These are phyloP conservation scores for Choricystis sp. DNA, from an alignment of 139 green algal species.

Conservation along the genomic window DNA sequence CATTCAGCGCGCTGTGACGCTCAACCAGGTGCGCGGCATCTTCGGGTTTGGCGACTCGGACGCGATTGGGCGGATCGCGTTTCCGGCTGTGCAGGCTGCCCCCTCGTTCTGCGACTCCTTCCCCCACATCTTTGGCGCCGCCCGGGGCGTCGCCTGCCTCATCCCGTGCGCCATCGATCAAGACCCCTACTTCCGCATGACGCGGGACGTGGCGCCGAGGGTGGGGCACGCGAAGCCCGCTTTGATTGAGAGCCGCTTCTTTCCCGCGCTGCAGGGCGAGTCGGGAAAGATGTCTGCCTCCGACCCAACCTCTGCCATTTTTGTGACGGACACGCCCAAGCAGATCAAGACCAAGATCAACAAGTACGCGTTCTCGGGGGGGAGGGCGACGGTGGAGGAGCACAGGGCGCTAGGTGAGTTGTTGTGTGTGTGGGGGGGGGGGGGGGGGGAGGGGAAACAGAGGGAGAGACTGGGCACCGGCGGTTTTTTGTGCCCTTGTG, in stretches of 20 bases:
- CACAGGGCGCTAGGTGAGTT: conserved; percentile 45
- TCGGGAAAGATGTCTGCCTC: conserved; percentile 92
- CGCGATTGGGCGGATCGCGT: conserved; percentile 91
- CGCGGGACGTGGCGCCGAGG: conserved; percentile 69
- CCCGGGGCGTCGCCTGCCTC: conserved; percentile 50
- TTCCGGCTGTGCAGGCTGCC: conserved; percentile 84
- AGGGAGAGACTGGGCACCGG: too few species aligned
- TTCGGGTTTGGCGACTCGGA: conserved; percentile 74
- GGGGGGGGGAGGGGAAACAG: background rate
- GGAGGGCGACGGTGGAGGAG: conserved; percentile 74
- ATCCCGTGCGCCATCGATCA: conserved; percentile 27
- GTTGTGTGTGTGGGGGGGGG: background rate
- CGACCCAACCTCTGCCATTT: conserved; percentile 79
- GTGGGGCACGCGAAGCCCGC: conserved; percentile 80
- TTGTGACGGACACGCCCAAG: conserved; percentile 79
- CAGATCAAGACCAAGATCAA: conserved; percentile 85
- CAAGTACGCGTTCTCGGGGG: conserved; percentile 87
- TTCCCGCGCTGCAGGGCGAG: conserved; percentile 82
- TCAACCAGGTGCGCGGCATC: conserved; percentile 85
- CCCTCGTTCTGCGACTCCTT: conserved; percentile 86
- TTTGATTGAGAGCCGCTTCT: conserved; percentile 62
- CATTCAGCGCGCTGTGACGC: conserved; percentile 76
- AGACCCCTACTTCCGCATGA: conserved; percentile 92
- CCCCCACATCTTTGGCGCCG: conserved; percentile 85
- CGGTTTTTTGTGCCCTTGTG: too few species aligned